Evolutionary conservation across 371 early-diverging fungal genomes (phyloP).

Genomic region (Mucor piriformis): DNA sequence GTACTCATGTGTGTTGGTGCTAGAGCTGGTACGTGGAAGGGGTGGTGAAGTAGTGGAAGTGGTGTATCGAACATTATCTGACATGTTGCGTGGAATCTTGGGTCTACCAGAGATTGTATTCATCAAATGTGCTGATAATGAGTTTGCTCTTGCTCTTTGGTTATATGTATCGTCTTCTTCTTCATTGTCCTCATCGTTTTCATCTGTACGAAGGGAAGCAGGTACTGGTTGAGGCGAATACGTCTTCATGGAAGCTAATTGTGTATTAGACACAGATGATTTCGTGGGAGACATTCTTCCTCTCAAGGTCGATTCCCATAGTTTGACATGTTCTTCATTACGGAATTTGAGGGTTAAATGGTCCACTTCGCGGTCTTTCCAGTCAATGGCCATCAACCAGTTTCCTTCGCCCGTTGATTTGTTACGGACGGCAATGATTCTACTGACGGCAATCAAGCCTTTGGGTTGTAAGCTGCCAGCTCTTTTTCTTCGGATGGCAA

Average conservation of each 20-base stretch:
- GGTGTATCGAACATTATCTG: constrained; percentile 14
- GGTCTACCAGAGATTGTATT: constrained; percentile 28
- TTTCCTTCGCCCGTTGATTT: constrained; percentile 31
- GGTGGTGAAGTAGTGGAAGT: not conserved
- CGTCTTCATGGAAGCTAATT: constrained; percentile 42
- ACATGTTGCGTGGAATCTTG: constrained; percentile 32
- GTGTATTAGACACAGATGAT: constrained; percentile 46
- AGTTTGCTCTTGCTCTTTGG: constrained; percentile 36
- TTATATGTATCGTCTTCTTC: constrained; percentile 8
- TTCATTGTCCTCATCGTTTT: constrained; percentile 39
- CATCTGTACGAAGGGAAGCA: constrained; percentile 32
- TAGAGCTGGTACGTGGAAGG: constrained; percentile 20
- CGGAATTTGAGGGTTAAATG: constrained; percentile 84
- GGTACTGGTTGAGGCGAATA: constrained; percentile 7
- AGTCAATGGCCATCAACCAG: constrained; percentile 72
- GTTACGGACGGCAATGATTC: constrained; percentile 18
- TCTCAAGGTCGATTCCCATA: constrained; percentile 81
- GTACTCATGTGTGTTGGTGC: constrained; percentile 7
- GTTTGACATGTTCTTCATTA: constrained; percentile 87
- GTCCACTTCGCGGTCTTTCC: constrained; percentile 82
- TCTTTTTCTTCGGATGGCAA: constrained; percentile 44
- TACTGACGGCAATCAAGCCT: constrained; percentile 67
- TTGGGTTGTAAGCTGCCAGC: constrained; percentile 71
- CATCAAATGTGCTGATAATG: constrained; percentile 32
- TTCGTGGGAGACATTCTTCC: constrained; percentile 20